Conservation (phyloP, 345 rosid species). For the Citropsis articulata region DNA sequence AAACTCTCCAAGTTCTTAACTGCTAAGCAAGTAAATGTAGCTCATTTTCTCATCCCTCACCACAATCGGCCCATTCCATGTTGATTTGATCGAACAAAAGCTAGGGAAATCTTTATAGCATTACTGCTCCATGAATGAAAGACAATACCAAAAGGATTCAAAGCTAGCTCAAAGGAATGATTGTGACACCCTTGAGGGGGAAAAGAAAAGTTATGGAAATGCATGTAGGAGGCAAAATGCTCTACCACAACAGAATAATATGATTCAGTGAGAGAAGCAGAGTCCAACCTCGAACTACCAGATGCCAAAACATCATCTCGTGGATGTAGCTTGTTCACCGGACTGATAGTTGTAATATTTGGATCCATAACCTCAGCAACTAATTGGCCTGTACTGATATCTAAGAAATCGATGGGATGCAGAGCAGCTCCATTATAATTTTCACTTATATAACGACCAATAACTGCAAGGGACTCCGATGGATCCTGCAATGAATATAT, state of each 20-base stretch:
- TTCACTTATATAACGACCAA: constrained; percentile 94
- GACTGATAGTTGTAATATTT: constrained; percentile 85
- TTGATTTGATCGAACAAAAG: not conserved
- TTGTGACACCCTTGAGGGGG: too few species aligned
- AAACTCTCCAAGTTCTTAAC: not conserved
- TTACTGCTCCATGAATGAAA: not conserved
- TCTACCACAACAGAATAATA: not conserved
- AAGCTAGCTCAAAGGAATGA: not conserved
- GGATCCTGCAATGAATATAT: constrained; percentile 55
- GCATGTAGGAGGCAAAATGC: not conserved
- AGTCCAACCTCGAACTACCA: constrained; percentile 84
- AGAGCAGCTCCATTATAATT: constrained; percentile 83
- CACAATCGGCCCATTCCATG: not conserved
- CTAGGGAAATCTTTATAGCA: not conserved
- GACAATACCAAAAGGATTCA: not conserved
- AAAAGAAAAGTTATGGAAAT: not conserved
- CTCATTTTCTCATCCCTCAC: not conserved
- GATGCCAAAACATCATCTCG: constrained; percentile 90
- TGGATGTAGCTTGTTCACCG: constrained; percentile 93
- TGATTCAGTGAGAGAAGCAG: not conserved
- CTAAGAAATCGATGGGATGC: constrained; percentile 94
- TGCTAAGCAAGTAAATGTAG: not conserved
- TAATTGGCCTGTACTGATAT: constrained; percentile 74
- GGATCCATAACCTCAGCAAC: constrained; percentile 97
- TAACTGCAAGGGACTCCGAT: constrained; percentile 78